Base-by-base conservation (phyloP, 441 rosid species). In the Erodium texanum region DNA sequence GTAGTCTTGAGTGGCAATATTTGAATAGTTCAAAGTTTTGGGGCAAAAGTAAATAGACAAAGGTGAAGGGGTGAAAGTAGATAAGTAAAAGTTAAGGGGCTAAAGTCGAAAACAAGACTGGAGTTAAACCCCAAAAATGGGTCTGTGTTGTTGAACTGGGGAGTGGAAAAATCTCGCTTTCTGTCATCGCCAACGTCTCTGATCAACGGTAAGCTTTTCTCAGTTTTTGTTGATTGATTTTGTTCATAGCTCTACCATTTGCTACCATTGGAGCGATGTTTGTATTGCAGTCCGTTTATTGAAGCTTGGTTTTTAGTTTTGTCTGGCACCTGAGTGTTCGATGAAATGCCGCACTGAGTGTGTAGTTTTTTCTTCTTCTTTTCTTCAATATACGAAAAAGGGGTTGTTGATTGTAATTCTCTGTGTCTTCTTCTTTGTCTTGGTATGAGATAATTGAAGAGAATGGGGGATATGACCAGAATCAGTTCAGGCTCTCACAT, bases 241-340 rank as follows among this genome's bases (percentile, higher is more conserved):
- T 43, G 16, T 3, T 43, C 52, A 43, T 43, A 43, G 5, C 52
- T 54, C 18, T 7, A 54, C 61, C 16, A 54, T 19, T 54, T 18
- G 10, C 23, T n/a, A 4, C 20, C 58, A 7, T n/a, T n/a, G 48
- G 48, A 8, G 18, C 52, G 23, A 54, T 50, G 18, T n/a, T n/a
- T 48, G 2, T 48, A n/a, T n/a, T n/a, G 19, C 7, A 16, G 20
- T n/a, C 16, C 22, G 7, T 54, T 18, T 8, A 14, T 1, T 54
- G 32, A 23, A 61, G 23, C 16, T 20, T 61, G 2, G 38, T 45
- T 22, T 45, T 59, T 2, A 15, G 0, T 7, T 0, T 23, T 75
- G 86, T 71, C 29, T 78, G 54, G 12, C 48, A 34, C 1, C 32
- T 41, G 10, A 11, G 3, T 83, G 83, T 70, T 84, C 73, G 80